Conservation (phyloP, 2,329 filamentous ascomycete species). For the Coniochaeta sp. region DNA sequence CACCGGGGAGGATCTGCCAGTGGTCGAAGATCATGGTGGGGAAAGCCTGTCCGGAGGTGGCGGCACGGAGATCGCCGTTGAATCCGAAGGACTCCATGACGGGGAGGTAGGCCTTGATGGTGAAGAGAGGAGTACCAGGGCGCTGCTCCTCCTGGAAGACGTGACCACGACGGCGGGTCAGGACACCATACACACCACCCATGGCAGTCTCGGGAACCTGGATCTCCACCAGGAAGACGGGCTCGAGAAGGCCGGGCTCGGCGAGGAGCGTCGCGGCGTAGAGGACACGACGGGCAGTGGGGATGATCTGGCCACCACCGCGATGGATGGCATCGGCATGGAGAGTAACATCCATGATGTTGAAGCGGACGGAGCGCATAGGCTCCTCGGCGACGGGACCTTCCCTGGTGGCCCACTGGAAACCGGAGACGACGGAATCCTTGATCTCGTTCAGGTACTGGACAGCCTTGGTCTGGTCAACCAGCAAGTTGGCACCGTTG, state of each 20-base stretch:
- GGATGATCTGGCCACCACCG: constrained; percentile 98
- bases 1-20: constrained; percentile 94
- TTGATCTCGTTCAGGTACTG: constrained; percentile 99
- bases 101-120: constrained; percentile 53
- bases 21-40: constrained; percentile 98
- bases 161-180: constrained; percentile 96
- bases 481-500: constrained; percentile 93
- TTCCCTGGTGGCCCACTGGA: constrained; percentile 99
- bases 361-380: constrained; percentile 95
- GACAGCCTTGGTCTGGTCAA: constrained; percentile 99
- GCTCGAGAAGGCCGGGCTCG: constrained; percentile 86
- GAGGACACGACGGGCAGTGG: constrained; percentile 93
- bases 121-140: constrained; percentile 97
- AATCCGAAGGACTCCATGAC: constrained; percentile 59
- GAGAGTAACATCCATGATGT: constrained; percentile 98
- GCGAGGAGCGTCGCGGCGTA: constrained; percentile 90
- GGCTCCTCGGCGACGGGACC: constrained; percentile 97
- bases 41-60: constrained; percentile 97
- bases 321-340: constrained; percentile 99
- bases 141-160: constrained; percentile 98
- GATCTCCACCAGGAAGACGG: constrained; percentile 98
- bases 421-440: constrained; percentile 98
- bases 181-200: constrained; percentile 99
- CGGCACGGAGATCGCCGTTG: constrained; percentile 91
- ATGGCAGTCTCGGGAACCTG: constrained; percentile 97